Conservation (phyloP, 805 yeast genomes). For the Yarrowia hollandica region DNA sequence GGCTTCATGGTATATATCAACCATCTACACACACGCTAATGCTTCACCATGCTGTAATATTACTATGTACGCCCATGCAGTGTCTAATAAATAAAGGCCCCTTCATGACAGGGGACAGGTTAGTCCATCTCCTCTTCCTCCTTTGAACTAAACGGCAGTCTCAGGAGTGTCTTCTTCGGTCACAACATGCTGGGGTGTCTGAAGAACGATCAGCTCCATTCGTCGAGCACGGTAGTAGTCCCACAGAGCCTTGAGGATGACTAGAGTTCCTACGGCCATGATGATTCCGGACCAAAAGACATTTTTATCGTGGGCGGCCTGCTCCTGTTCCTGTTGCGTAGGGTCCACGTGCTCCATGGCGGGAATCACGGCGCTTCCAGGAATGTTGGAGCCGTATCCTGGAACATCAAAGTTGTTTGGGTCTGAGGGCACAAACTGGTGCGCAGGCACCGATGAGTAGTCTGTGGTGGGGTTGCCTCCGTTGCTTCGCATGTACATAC, state of each 20-base stretch:
- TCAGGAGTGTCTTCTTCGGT: slow-evolving; percentile 25
- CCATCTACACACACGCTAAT: too few relatives aligned
- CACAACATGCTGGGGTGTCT: slow-evolving; percentile 22
- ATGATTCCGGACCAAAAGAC: slow-evolving; percentile 38
- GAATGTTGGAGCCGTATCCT: slow-evolving; percentile 33
- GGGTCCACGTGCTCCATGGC: slow-evolving; percentile 30
- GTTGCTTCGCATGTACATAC: slow-evolving; percentile 49
- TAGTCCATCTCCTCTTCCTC: neutral
- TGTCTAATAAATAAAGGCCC: slow-evolving; percentile 22
- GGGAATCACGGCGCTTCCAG: slow-evolving; percentile 32
- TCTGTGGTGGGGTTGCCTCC: slow-evolving; percentile 10
- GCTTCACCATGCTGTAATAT: neutral
- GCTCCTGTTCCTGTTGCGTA: slow-evolving; percentile 21
- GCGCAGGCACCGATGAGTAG: slow-evolving; percentile 28
- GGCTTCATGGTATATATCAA: too few relatives aligned
- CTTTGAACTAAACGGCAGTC: slow-evolving; percentile 23
- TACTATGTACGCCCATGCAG: slow-evolving; percentile 13
- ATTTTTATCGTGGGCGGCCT: slow-evolving; percentile 8
- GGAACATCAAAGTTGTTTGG: slow-evolving; percentile 57
- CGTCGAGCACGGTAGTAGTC: slow-evolving; percentile 76
- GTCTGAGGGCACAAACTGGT: slow-evolving; percentile 53
- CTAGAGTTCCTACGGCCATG: slow-evolving; percentile 65
- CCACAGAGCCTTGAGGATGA: slow-evolving; percentile 63
- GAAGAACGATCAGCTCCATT: slow-evolving; percentile 63
- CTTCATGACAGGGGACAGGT: slow-evolving; percentile 4